Evolutionary conservation across 768 basidiomycete species (phyloP), one percentile per base, ranked within the genome.

Genomic region (Lactarius deliciosus): DNA sequence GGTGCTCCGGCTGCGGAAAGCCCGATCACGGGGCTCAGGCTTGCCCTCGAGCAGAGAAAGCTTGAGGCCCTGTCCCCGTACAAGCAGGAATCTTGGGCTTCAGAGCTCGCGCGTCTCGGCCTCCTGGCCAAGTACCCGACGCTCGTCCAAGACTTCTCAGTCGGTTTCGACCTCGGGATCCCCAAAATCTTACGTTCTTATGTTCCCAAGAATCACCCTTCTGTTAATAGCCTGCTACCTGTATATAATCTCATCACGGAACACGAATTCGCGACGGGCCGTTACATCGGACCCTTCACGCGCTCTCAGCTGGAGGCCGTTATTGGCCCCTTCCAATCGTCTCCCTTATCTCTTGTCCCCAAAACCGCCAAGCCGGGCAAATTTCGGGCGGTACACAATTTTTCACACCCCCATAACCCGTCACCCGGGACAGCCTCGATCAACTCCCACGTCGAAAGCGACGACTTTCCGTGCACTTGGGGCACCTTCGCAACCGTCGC

Each of bases 141-240:
- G n/a, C n/a, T n/a, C n/a, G n/a, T n/a, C n/a, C n/a, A n/a, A n/a
- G n/a, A n/a, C n/a, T n/a, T n/a, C n/a, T n/a, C n/a, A n/a, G n/a
- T n/a, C n/a, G 80, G 81, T 3, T 81, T 83, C 62, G 43, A 74
- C 22, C 68, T 75, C 0, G 75, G 76, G 2, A 76, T 83, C 16
- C 77, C 73, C 0, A 3, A 11, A 11, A 77, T 81, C 11, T 5
- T 4, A 10, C 8, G n/a, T 7, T 79, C 77, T 0, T 68, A 61
- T 15, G 71, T 72, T 0, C 81, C 79, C 0, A 68, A 71, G 3
- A 81, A 82, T 69, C 61, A 69, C 22, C 41, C 69, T 0, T 76
- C 78, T 0, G 20, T 75, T 11, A 3, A 9, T 2, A 20, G 36
- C 2, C 56, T 72, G 34, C 5, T 9, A 0, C 45, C 59, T 0